phyloP scores from a whole-genome alignment of 108 stramenopile species.

The Mediolabrus comicus region DNA sequence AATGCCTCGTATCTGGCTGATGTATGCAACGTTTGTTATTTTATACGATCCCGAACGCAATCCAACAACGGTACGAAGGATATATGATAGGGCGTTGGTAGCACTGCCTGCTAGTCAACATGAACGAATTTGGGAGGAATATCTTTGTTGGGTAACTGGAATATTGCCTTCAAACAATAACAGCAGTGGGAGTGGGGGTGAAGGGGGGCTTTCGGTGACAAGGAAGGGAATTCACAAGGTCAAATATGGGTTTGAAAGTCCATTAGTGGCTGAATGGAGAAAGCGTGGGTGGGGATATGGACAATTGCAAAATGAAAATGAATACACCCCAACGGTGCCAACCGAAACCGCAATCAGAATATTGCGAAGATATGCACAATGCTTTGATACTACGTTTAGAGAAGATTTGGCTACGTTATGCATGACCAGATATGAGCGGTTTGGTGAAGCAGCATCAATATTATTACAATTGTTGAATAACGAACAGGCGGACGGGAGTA shows the following conservation, averaged over 20 bases:
- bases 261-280: conserved; percentile 31
- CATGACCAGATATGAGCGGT: conserved; percentile 44
- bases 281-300: conserved; percentile 37
- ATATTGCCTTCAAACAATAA: conserved; percentile 43
- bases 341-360: conserved; percentile 41
- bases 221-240: conserved; percentile 39
- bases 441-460: conserved; percentile 86
- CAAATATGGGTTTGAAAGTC: conserved; percentile 42
- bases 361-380: conserved; percentile 45
- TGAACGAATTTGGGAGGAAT: conserved; percentile 85
- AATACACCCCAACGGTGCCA: conserved; percentile 28
- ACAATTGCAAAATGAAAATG: background rate
- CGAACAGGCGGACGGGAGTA: conserved; percentile 17
- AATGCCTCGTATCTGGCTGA: conserved; percentile 94
- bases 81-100: conserved; percentile 90
- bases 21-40: conserved; percentile 51
- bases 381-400: conserved; percentile 34
- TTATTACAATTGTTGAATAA: conserved; percentile 87
- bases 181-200: background rate
- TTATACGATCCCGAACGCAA: conserved; percentile 26
- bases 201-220: background rate
- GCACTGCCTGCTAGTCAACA: conserved; percentile 95
- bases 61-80: conserved; percentile 61
- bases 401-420: conserved; percentile 43
- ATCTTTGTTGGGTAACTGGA: conserved; percentile 68